Base-by-base conservation (phyloP, 495 filamentous ascomycete genomes). In the Neurospora sp. region DNA sequence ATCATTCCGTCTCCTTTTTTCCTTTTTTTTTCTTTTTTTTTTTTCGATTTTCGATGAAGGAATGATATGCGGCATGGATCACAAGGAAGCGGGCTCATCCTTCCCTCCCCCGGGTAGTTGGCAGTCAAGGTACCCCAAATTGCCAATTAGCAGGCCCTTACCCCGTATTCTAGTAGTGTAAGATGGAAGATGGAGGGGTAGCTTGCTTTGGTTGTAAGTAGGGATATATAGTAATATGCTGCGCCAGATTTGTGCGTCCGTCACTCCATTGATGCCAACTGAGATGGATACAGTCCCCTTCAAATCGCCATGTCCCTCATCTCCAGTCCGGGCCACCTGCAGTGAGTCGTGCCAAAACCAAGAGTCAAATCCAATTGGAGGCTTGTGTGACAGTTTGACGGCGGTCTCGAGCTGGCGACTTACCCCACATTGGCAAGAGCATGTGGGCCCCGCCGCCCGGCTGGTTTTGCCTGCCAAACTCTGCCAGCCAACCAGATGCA, bases 391-490 rank as follows among this genome's bases (percentile, higher is more conserved):
- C 27, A 65, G 53, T 65, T 65, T 27, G 53, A 65, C 53, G 31
- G 53, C 53, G 53, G 53, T 65, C 53, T 65, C 53, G 53, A 65
- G 53, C 53, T 61, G 53, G 53, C 53, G 16, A 65, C 31, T 35
- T 16, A 65, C 27, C 53, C 53, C 53, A 65, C 27, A 65, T 35
- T 31, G 27, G 14, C 12, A 35, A 18, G 53, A 65, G 53, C 20
- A 37, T 1, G 53, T 65, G 53, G 27, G 53, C 12, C 53, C 53
- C 53, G 27, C 53, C 53, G 22, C 22, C 27, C 53, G 53, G 53
- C 53, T 65, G 53, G 27, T 65, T 65, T 65, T 65, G 53, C 53
- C 53, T 65, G 53, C 44, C 37, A 75, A 48, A 69, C 42, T n/a
- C 10, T 65, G 40, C 68, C 40, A 70, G n/a, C 40, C 31, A 18